phyloP scores from a whole-genome alignment of 1,284 basidiomycete species.

The Cystobasidium pallidum region DNA sequence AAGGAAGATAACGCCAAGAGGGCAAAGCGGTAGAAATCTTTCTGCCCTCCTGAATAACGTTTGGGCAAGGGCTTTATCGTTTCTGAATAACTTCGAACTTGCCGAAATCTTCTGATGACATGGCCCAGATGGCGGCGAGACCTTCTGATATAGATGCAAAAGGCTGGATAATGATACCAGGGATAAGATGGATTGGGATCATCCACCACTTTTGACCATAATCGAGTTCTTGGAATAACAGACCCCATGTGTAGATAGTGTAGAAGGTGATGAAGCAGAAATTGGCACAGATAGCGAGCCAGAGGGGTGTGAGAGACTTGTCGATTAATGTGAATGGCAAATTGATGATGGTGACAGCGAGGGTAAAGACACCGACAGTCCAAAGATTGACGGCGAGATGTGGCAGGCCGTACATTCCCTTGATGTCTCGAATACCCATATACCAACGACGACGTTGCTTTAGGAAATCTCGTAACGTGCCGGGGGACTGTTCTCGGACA shows the following conservation, averaged over 20 bases:
- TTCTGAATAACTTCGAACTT: constrained; percentile 45
- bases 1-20: neutral
- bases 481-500: constrained; percentile 58
- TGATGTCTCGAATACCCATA: constrained; percentile 56
- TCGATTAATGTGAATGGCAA: constrained; percentile 56
- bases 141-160: constrained; percentile 58
- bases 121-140: constrained; percentile 57
- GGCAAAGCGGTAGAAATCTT: neutral
- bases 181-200: constrained; percentile 54
- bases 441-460: constrained; percentile 59
- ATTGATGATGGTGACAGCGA: constrained; percentile 58
- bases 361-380: constrained; percentile 58
- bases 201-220: constrained; percentile 56
- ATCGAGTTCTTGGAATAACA: constrained; percentile 55
- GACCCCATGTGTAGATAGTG: constrained; percentile 49
- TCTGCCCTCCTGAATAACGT: neutral
- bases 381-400: constrained; percentile 59
- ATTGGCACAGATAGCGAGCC: constrained; percentile 57
- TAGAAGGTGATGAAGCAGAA: constrained; percentile 59
- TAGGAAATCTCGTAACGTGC: constrained; percentile 57
- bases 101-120: constrained; percentile 54
- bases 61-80: neutral
- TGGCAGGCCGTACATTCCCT: constrained; percentile 57
- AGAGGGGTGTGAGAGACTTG: constrained; percentile 55
- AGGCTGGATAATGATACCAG: constrained; percentile 56